Evolutionary conservation across 495 filamentous ascomycete species (phyloP).

Genomic region (Margaritispora aquatica): DNA sequence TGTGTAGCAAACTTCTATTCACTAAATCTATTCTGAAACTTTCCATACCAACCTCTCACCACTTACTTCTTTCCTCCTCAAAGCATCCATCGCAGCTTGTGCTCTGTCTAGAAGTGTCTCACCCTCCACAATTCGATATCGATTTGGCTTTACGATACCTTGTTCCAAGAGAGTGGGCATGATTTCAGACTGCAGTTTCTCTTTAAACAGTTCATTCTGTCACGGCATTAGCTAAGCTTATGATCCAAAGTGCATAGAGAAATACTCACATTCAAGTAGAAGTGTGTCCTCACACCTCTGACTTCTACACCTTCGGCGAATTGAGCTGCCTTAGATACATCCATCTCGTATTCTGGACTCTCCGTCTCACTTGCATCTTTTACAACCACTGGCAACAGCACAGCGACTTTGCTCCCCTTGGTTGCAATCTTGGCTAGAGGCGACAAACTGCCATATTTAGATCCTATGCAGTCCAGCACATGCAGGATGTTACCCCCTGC

Average conservation of each 20-base stretch:
- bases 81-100: conserved; percentile 34
- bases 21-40: conserved; percentile 16
- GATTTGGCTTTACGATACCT: conserved; percentile 40
- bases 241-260: not conserved
- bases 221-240: not conserved
- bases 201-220: conserved; percentile 42
- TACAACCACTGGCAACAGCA: conserved; percentile 47
- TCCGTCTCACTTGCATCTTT: conserved; percentile 32
- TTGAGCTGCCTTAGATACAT: conserved; percentile 26
- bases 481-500: conserved; percentile 26
- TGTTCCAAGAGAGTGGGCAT: conserved; percentile 40
- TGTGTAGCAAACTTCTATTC: not conserved
- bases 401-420: conserved; percentile 37
- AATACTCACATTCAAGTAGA: conserved; percentile 34
- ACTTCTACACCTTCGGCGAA: conserved; percentile 44
- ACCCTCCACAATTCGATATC: conserved; percentile 39
- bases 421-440: conserved; percentile 38
- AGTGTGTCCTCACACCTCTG: conserved; percentile 41
- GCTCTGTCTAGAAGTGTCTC: conserved; percentile 42
- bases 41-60: conserved; percentile 47
- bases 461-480: conserved; percentile 50
- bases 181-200: conserved; percentile 41
- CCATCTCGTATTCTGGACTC: conserved; percentile 39
- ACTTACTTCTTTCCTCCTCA: conserved; percentile 36
- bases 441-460: conserved; percentile 30